Percentiles rank a stretch among this genome's conserved stretches.
Conservation (phyloP, 1,284 basidiomycete genomes). For the Marasmius oreades region DNA sequence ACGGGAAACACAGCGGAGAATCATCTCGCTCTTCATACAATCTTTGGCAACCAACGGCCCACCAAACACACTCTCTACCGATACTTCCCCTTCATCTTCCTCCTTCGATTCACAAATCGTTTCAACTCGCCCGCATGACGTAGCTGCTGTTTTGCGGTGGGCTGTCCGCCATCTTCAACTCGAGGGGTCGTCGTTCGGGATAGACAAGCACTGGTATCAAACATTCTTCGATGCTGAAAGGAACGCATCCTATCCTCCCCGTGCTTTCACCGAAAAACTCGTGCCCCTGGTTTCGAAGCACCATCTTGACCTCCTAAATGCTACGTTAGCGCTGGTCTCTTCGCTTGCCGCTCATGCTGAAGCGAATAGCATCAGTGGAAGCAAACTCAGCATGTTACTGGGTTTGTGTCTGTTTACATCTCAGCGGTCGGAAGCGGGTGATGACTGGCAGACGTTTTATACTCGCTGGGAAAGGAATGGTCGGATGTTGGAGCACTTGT, state of each 20-base stretch:
- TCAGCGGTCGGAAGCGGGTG: slow-evolving; percentile 39
- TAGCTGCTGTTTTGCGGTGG: slow-evolving; percentile 78
- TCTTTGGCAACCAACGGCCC: slow-evolving; percentile 49
- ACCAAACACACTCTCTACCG: slow-evolving; percentile 45
- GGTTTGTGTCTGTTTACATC: slow-evolving; percentile 68
- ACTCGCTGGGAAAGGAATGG: slow-evolving; percentile 67
- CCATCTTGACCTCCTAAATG: slow-evolving; percentile 54
- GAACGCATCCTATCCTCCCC: slow-evolving; percentile 48
- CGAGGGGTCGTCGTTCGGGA: slow-evolving; percentile 53
- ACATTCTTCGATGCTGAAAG: slow-evolving; percentile 58
- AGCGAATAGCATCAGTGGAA: slow-evolving; percentile 66
- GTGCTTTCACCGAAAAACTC: slow-evolving; percentile 57
- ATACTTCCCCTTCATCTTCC: slow-evolving; percentile 33
- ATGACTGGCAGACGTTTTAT: slow-evolving; percentile 65
- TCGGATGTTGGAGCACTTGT: slow-evolving; percentile 68
- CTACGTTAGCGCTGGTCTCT: slow-evolving; percentile 57
- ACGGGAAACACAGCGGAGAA: slow-evolving; percentile 57
- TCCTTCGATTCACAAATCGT: slow-evolving; percentile 59
- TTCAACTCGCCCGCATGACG: slow-evolving; percentile 65
- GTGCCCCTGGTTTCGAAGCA: slow-evolving; percentile 51
- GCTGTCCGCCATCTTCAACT: slow-evolving; percentile 67
- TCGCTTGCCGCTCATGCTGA: slow-evolving; percentile 69
- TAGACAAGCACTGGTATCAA: slow-evolving; percentile 61
- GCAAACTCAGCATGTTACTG: slow-evolving; percentile 65
- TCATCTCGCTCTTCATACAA: slow-evolving; percentile 68